These are phyloP conservation scores for Botrytis fragariae DNA, from an alignment of 2,329 filamentous ascomycete species.

Conservation along the genomic window DNA sequence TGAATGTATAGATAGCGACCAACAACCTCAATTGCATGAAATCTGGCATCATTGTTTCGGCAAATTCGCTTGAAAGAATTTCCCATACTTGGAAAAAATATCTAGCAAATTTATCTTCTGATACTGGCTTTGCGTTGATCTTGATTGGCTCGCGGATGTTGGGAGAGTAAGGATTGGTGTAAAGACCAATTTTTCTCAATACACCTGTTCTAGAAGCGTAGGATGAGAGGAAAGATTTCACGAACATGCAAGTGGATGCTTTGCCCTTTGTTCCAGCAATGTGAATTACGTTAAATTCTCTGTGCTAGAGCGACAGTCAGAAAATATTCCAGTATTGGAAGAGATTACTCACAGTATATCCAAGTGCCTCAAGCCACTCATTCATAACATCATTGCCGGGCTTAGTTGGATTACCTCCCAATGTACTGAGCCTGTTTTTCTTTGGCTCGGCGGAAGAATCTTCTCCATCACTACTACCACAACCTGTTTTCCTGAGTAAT, in stretches of 20 bases:
- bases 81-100: conserved; percentile 24
- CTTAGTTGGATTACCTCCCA: not conserved
- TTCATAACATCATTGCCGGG: not conserved
- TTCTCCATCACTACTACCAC: not conserved
- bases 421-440: not conserved
- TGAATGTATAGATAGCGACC: conserved; percentile 62
- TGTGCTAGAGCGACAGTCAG: not conserved
- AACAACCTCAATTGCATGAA: conserved; percentile 60
- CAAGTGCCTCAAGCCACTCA: conserved; percentile 15
- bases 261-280: conserved; percentile 72
- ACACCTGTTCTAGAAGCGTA: conserved; percentile 41
- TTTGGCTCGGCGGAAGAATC: not conserved
- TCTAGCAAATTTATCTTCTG: conserved; percentile 53
- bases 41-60: conserved; percentile 48
- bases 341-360: not conserved
- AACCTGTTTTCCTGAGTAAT: conserved; percentile 4
- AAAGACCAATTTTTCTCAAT: conserved; percentile 51
- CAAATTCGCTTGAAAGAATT: conserved; percentile 36
- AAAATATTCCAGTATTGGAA: not conserved
- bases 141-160: conserved; percentile 64
- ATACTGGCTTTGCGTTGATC: conserved; percentile 55
- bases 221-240: conserved; percentile 56
- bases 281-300: conserved; percentile 50
- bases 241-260: conserved; percentile 66
- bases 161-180: conserved; percentile 65